Conservation (phyloP, 2,329 filamentous ascomycete species). For the Beauveria brongniartii region DNA sequence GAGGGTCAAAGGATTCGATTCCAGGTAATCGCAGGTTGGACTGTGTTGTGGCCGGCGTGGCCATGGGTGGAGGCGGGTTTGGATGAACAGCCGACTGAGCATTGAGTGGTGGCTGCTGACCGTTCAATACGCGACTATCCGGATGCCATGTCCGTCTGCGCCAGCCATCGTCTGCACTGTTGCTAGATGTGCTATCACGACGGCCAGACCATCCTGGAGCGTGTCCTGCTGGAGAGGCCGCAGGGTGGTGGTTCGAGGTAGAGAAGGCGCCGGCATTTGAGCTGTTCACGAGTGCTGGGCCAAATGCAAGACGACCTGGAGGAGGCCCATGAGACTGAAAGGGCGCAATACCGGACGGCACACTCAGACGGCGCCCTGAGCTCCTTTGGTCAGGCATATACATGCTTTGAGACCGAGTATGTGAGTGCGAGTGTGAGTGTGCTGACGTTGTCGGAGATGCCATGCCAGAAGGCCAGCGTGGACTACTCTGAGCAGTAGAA, state of each 20-base stretch:
- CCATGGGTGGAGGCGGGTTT: conserved; percentile 43
- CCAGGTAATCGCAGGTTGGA: conserved; percentile 67
- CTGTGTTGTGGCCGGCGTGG: conserved; percentile 42
- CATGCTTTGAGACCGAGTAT: conserved; percentile 64
- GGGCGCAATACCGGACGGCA: conserved; percentile 67
- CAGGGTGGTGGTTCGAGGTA: conserved; percentile 48
- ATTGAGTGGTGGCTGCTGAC: conserved; percentile 63
- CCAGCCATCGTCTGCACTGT: conserved; percentile 63
- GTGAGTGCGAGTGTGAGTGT: conserved; percentile 55
- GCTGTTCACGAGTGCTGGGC: conserved; percentile 46
- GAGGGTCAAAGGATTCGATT: conserved; percentile 84
- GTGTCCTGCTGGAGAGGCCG: conserved; percentile 46
- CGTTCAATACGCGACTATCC: conserved; percentile 56
- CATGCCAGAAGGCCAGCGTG: conserved; percentile 60
- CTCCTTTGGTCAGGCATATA: conserved; percentile 56
- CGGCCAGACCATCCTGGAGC: conserved; percentile 37
- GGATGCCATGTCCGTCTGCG: conserved; percentile 88
- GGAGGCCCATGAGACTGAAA: conserved; percentile 56
- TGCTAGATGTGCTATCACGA: conserved; percentile 55
- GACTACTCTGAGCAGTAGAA: conserved; percentile 68
- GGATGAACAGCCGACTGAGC: conserved; percentile 56
- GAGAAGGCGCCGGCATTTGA: conserved; percentile 47
- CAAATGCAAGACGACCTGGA: conserved; percentile 49
- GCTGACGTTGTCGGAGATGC: conserved; percentile 64
- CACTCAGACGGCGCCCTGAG: conserved; percentile 68